Conservation (phyloP, 306 rosid genomes). For the Cucurbita moschata region DNA sequence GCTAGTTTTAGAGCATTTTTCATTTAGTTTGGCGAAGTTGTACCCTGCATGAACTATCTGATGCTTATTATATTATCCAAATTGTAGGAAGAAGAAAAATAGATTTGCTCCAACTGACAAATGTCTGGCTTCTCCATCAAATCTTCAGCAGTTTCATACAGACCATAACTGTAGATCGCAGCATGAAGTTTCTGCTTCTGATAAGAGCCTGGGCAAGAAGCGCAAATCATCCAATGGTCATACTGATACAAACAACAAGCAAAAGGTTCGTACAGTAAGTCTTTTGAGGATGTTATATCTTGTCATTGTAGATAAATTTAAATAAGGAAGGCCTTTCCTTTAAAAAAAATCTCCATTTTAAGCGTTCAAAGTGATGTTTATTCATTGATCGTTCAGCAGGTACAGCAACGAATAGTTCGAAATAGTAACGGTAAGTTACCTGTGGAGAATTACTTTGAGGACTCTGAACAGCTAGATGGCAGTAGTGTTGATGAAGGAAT, state of each 20-base stretch:
- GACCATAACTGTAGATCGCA: slow-evolving; percentile 23
- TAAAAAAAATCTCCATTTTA: not conserved
- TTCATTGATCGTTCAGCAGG: slow-evolving; percentile 28
- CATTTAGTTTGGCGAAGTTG: not conserved
- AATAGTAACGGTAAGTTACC: slow-evolving; percentile 25
- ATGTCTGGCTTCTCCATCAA: not conserved
- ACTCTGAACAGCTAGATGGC: not conserved
- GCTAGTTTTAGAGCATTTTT: not conserved
- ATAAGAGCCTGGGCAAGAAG: slow-evolving; percentile 24
- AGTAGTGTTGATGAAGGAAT: slow-evolving; percentile 38
- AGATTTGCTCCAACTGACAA: slow-evolving; percentile 25
- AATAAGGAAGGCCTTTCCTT: not conserved
- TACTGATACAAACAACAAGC: slow-evolving; percentile 15
- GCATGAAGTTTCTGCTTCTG: slow-evolving; percentile 2
- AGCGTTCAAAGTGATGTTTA: not conserved
- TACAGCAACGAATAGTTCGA: slow-evolving; percentile 13
- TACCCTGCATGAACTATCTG: not conserved
- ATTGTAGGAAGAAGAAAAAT: slow-evolving; percentile 55
- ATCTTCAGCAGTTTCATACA: not conserved
- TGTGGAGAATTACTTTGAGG: slow-evolving; percentile 11
- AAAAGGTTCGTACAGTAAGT: not conserved
- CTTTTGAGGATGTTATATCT: not conserved
- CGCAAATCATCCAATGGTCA: slow-evolving; percentile 20
- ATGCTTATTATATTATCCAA: not conserved
- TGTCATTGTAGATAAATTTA: not conserved